Base-by-base conservation (phyloP, 495 filamentous ascomycete genomes). In the Penicillium cinerascens region DNA sequence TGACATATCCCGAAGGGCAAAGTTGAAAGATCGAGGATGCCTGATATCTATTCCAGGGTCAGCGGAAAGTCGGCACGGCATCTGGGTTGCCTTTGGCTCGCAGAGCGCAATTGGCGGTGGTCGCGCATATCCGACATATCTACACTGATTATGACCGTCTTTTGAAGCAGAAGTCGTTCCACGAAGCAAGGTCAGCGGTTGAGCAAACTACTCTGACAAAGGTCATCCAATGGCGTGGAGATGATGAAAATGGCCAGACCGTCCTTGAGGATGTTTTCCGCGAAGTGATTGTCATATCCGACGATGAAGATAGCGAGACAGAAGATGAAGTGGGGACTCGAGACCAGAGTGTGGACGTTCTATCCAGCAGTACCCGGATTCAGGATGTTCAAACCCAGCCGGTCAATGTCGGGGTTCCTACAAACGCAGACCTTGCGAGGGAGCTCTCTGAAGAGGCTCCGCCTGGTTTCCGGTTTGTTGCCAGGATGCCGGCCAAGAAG, bases 121-220 rank as follows among this genome's bases (percentile, higher is more conserved):
- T 87, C 57, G 90, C 92, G 47, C 88, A 95, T 67, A 89, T 96
- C 58, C 81, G 92, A 35, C 92, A 97, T 63, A 75, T 72, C 25
- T 89, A 95, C 66, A 97, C 92, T 16, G 77, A 88, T 54, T 97
- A 97, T 67, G 91, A 97, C 69, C 71, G 79, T 54, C 74, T 95
- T 23, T 74, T 97, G 22, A 82, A 76, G 51, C 74, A 78, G 42
- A 82, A 78, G 6, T 73, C 68, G 7, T 91, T 83, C 68, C 73
- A 78, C 40, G 86, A 88, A 50, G 89, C 91, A 21, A 79, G 91
- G 50, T 79, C 76, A 50, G 66, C 72, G 37, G 87, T 93, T 35
- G 87, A 92, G 60, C 78, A 83, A 40, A 68, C 82, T 13, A 89
- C 84, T 44, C 72, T 92, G 25, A 81, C 85, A 47, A 80, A 85